These are phyloP conservation scores for Coccomyxa sp. DNA, from an alignment of 139 green algal species.

Conservation along the genomic window DNA sequence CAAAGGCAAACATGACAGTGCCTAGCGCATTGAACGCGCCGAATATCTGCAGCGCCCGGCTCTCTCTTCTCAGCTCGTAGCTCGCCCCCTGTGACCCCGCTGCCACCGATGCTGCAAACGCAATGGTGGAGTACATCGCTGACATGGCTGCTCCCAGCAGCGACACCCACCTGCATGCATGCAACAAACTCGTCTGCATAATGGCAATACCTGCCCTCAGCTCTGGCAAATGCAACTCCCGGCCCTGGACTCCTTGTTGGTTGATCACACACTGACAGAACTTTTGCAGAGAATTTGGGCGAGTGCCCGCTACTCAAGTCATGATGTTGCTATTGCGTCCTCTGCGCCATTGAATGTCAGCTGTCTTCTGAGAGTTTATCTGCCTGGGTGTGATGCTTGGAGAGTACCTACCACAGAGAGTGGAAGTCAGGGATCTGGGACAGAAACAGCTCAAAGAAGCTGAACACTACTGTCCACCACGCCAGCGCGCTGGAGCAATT, in stretches of 20 bases:
- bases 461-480: constrained; percentile 45
- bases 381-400: no score
- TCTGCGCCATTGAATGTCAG: no score
- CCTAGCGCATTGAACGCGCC: constrained; percentile 52
- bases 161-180: constrained; percentile 44
- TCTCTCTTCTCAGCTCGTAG: constrained; percentile 7
- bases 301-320: no score
- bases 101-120: constrained; percentile 21
- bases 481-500: constrained; percentile 6
- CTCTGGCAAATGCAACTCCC: no score
- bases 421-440: constrained; percentile 54
- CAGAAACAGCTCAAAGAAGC: constrained; percentile 40
- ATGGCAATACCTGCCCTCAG: background rate
- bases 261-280: no score
- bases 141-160: constrained; percentile 54
- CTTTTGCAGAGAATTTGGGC: no score
- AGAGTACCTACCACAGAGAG: constrained; percentile 33
- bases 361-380: no score
- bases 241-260: no score
- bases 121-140: constrained; percentile 46
- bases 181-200: background rate
- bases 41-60: constrained; percentile 29
- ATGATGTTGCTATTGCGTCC: no score
- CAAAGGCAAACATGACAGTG: constrained; percentile 55
- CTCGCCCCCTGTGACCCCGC: background rate